Evolutionary conservation across 495 filamentous ascomycete species (phyloP), one percentile per base, ranked within the genome.

Genomic region (Parmelia sp.): DNA sequence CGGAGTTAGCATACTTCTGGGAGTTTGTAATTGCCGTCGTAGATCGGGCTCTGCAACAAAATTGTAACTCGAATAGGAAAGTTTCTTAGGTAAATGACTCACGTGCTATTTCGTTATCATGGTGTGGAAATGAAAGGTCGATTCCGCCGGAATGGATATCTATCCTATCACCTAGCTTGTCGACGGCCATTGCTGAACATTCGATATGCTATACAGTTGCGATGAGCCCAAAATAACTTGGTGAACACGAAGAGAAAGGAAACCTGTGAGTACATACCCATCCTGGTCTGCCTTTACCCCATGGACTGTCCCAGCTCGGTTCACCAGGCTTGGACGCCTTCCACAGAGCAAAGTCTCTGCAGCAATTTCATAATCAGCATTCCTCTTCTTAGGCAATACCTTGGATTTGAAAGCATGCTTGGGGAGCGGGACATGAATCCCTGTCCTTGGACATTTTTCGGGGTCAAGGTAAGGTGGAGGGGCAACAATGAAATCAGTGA

Each of bases 111-210:
- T 97, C 93, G 66, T 96, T 97, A 72, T 97, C 94, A 71, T 97
- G 94, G 75, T 98, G 94, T 1, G 94, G 94, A 74, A 97, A 97
- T 10, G 88, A 87, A 60, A 97, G 81, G 74, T 98, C 94, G 60
- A 96, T 88, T 44, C 94, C 94, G 12, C 94, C 94, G 27, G 90
- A 93, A 73, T 97, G 92, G 58, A 97, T 89, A 75, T 98, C 94
- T 74, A 98, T 89, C 61, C 84, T 78, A 49, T 84, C 78, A 11
- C 93, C 94, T 8, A 98, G 79, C 39, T 89, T 84, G 62, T 90
- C 88, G 4, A 88, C 92, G 1, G 92, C 92, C 94, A 98, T 98
- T 3, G 90, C 92, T 1, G 89, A 94, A 84, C 94, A 98, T 78
- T 98, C 93, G 66, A 98, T 97, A 74, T 97, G 94, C 94, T 53